Conservation (phyloP, 257 asterid species). For the Solanum etuberosum region DNA sequence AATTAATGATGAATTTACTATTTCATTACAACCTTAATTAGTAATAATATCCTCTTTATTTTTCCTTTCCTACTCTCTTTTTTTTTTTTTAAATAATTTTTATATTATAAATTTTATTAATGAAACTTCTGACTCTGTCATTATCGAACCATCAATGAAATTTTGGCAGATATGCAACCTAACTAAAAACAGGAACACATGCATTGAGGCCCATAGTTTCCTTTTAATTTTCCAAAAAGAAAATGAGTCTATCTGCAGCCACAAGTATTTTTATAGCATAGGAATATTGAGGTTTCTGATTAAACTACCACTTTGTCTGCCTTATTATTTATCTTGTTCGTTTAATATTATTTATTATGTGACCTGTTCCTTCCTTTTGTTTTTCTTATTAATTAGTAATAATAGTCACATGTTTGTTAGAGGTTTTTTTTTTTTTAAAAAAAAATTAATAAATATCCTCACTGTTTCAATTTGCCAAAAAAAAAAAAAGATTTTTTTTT, state of each 20-base stretch:
- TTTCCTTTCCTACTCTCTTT: too few species aligned
- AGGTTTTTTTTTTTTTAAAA: not conserved
- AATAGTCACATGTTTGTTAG: not conserved
- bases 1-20: too few species aligned
- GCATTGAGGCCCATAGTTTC: not conserved
- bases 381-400: not conserved
- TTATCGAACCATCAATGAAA: too few species aligned
- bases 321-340: not conserved
- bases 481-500: too few species aligned
- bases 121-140: too few species aligned
- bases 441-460: not conserved
- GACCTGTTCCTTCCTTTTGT: not conserved
- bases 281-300: not conserved
- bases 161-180: too few species aligned
- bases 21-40: too few species aligned
- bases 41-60: too few species aligned
- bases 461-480: not conserved
- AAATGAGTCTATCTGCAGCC: not conserved
- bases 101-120: too few species aligned
- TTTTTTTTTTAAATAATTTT: too few species aligned
- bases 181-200: not conserved
- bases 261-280: not conserved
- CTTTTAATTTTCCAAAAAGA: not conserved
- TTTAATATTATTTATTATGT: not conserved
- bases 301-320: not conserved